A percentile compares a stretch with the other conserved stretches of the same genome.
Evolutionary conservation across 148 eudicot genomes (phyloP).

Genomic region (Vaccinium vitisidaea): DNA sequence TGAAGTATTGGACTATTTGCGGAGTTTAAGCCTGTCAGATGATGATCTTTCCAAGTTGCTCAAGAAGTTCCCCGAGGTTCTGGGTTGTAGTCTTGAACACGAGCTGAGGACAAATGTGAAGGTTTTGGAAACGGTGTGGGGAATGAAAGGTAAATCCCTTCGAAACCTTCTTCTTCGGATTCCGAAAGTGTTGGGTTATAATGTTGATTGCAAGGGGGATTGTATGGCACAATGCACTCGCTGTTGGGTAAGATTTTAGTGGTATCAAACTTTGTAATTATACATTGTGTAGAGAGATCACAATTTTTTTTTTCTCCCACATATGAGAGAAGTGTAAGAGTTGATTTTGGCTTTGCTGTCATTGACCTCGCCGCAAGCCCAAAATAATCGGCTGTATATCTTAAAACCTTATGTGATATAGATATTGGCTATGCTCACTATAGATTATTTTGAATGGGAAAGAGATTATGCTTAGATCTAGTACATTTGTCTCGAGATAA

Average conservation of each 20-base stretch:
- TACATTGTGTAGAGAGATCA: neutral
- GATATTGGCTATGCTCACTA: neutral
- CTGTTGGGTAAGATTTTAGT: slow-evolving; percentile 93
- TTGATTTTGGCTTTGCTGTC: slow-evolving; percentile 4
- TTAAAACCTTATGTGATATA: neutral
- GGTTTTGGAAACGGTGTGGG: slow-evolving; percentile 69
- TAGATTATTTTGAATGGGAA: neutral
- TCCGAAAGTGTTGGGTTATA: slow-evolving; percentile 84
- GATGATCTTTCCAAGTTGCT: slow-evolving; percentile 75
- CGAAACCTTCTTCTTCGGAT: slow-evolving; percentile 76
- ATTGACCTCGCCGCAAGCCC: slow-evolving; percentile 2
- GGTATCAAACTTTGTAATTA: neutral
- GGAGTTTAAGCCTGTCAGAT: slow-evolving; percentile 69
- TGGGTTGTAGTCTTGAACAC: slow-evolving; percentile 79
- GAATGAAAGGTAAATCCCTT: slow-evolving; percentile 76
- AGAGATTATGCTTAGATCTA: neutral
- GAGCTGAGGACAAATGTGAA: slow-evolving; percentile 71
- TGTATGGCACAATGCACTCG: slow-evolving; percentile 96
- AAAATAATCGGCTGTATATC: neutral
- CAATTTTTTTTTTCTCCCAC: neutral
- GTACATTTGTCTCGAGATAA: neutral
- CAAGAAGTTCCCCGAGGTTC: slow-evolving; percentile 94
- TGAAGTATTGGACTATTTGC: slow-evolving; percentile 58
- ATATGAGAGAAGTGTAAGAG: neutral
- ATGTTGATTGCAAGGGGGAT: slow-evolving; percentile 95